Conservation (phyloP, 768 basidiomycete genomes). For the Thelephora aurantiotincta region DNA sequence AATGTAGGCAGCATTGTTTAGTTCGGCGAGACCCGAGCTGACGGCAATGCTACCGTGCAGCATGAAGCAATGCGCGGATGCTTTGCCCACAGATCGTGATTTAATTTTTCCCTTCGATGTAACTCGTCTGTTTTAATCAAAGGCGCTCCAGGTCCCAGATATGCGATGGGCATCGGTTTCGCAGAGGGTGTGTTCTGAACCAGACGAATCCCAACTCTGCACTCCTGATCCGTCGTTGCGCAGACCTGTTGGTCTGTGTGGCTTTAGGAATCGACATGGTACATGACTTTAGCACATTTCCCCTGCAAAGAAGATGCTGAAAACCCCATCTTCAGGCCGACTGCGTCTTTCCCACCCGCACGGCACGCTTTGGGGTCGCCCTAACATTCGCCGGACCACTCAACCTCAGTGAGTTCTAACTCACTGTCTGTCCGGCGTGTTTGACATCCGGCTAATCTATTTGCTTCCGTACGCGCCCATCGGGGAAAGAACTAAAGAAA, state of each 20-base stretch:
- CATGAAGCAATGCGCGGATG: slow-evolving; percentile 70
- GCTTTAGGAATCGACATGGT: slow-evolving; percentile 93
- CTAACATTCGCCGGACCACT: slow-evolving; percentile 70
- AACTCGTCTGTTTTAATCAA: background rate
- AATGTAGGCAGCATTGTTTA: slow-evolving; percentile 34
- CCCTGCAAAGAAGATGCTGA: background rate
- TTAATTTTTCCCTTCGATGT: slow-evolving; percentile 5
- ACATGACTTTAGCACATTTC: slow-evolving; percentile 5
- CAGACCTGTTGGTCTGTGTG: slow-evolving; percentile 81
- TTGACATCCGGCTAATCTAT: background rate
- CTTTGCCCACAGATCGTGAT: slow-evolving; percentile 66
- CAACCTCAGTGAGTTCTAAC: slow-evolving; percentile 49
- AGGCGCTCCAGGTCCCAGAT: slow-evolving; percentile 52
- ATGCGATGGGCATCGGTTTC: slow-evolving; percentile 88
- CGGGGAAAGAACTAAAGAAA: slow-evolving; percentile 44
- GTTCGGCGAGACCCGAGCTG: slow-evolving; percentile 7
- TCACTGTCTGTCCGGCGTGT: too few species aligned
- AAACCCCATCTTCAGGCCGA: slow-evolving; percentile 47
- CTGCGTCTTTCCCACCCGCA: slow-evolving; percentile 88
- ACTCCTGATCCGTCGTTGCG: background rate
- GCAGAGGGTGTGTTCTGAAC: slow-evolving; percentile 51
- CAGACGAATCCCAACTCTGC: background rate
- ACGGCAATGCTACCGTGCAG: slow-evolving; percentile 29
- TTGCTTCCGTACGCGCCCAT: background rate
- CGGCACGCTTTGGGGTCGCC: slow-evolving; percentile 84